Evolutionary conservation across 257 asterid genomes (phyloP).

Genomic region (Solanum chiquidenum): DNA sequence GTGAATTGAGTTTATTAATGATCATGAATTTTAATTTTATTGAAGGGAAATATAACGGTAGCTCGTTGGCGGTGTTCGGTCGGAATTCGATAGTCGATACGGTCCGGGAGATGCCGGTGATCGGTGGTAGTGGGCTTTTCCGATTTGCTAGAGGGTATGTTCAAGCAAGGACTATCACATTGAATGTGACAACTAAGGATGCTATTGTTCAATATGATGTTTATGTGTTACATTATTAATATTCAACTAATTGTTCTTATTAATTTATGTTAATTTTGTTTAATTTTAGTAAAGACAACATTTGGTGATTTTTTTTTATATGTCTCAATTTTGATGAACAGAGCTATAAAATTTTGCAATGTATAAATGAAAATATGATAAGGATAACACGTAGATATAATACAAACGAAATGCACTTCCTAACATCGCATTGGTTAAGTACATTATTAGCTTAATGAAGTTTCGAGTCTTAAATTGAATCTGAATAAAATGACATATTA

Average conservation of each 20-base stretch:
- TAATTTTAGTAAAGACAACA: not conserved
- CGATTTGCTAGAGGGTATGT: conserved; percentile 4
- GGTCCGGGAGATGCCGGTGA: conserved; percentile 1
- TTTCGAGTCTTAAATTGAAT: too few relatives aligned
- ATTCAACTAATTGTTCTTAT: not conserved
- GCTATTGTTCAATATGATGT: not conserved
- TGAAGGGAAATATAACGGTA: conserved; percentile 5
- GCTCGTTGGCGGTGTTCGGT: not conserved
- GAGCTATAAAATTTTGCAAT: too few relatives aligned
- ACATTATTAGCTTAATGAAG: too few relatives aligned
- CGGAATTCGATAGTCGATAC: not conserved
- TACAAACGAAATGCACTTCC: not conserved
- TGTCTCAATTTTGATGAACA: not conserved
- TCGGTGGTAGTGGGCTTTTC: conserved; percentile 7
- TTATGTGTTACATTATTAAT: not conserved
- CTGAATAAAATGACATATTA: too few relatives aligned
- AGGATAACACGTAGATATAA: too few relatives aligned
- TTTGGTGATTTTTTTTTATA: not conserved
- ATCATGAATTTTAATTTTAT: not conserved
- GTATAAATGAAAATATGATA: too few relatives aligned
- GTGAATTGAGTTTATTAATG: not conserved
- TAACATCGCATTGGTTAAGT: too few relatives aligned
- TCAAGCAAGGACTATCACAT: not conserved
- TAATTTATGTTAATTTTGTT: too few relatives aligned
- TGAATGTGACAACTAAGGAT: not conserved